Evolutionary conservation across 495 filamentous ascomycete species (phyloP).

Genomic region (Lophium mytilinum): DNA sequence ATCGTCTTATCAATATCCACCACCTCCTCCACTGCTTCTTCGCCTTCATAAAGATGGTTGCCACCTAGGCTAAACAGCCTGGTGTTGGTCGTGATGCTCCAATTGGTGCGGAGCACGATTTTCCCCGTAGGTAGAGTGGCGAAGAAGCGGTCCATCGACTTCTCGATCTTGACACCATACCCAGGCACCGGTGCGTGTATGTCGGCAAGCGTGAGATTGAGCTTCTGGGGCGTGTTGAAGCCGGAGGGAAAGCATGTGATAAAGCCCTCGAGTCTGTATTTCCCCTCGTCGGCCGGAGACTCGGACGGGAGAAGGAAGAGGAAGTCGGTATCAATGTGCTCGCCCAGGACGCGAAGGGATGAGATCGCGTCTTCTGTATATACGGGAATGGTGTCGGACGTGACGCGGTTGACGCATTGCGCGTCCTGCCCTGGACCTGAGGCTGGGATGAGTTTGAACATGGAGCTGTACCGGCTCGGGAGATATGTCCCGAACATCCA

Average conservation of each 20-base stretch:
- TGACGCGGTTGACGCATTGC: conserved; percentile 36
- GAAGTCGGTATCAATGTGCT: conserved; percentile 66
- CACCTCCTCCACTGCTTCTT: conserved; percentile 36
- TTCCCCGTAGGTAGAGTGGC: conserved; percentile 46
- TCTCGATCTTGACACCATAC: conserved; percentile 60
- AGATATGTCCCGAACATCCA: conserved; percentile 58
- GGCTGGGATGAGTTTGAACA: conserved; percentile 43
- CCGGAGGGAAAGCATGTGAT: conserved; percentile 65
- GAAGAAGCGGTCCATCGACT: conserved; percentile 75
- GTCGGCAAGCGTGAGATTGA: conserved; percentile 51
- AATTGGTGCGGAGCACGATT: conserved; percentile 51
- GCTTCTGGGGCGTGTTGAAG: conserved; percentile 57
- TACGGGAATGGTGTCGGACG: conserved; percentile 38
- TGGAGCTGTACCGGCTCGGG: conserved; percentile 54
- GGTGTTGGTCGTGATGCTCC: conserved; percentile 53
- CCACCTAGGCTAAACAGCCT: conserved; percentile 48
- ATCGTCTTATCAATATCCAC: conserved; percentile 48
- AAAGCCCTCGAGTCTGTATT: conserved; percentile 61
- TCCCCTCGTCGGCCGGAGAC: conserved; percentile 31
- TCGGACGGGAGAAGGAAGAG: conserved; percentile 57
- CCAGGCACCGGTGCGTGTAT: conserved; percentile 52
- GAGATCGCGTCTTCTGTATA: conserved; percentile 17
- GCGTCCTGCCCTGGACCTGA: background rate
- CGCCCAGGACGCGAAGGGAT: conserved; percentile 45
- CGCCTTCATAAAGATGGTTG: conserved; percentile 41